Base-by-base conservation (phyloP, 208 protist genomes). In the Balamuthia mandrillaris region DNA sequence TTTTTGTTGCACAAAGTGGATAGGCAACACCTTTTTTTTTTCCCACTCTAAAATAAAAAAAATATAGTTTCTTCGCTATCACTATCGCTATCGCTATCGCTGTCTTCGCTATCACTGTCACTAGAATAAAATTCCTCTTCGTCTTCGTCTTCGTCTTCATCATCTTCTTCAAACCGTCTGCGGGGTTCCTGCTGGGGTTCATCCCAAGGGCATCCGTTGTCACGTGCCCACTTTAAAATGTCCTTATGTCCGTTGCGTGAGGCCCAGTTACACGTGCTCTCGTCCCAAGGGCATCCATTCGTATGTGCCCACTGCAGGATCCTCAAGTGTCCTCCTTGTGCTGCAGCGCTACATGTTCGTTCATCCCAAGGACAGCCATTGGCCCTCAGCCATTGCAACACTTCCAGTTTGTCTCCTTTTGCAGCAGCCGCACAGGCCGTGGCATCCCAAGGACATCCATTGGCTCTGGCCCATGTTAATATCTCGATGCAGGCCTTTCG, bases 251-350 rank as follows among this genome's bases (percentile, higher is more conserved):
- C 47, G 14, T 54, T 12, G 5, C 29, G 18, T 5, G 61, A 29
- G 5, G 61, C 61, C n/a, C 10, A 16, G 35, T 5, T 56, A n/a
- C 63, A 74, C 7, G 63, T 74, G 63, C 6, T 44, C 66, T 75
- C 66, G 44, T 49, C 66, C 66, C 66, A 75, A 14, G 66, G 66
- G 29, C 66, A 75, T 12, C 66, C 66, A 24, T 75, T 42, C 37
- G 21, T 10, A 1, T 27, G 2, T 1, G 5, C 0, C 66, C 66
- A 75, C 29, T 75, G 0, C 2, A 75, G 44, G 37, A 75, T 41
- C 12, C 27, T 41, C n/a, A 75, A 31, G 29, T 75, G 66, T 14
- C 66, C 66, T 1, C 29, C 29, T 2, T 4, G 41, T 52, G 66
- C 66, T 33, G 66, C 66, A 75, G 3, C 27, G 7, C 1, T 12